Percentiles rank a stretch among this genome's conserved stretches.
Evolutionary conservation across 2,329 filamentous ascomycete genomes (phyloP).

Genomic region (Iodosphaeria phyllophila): DNA sequence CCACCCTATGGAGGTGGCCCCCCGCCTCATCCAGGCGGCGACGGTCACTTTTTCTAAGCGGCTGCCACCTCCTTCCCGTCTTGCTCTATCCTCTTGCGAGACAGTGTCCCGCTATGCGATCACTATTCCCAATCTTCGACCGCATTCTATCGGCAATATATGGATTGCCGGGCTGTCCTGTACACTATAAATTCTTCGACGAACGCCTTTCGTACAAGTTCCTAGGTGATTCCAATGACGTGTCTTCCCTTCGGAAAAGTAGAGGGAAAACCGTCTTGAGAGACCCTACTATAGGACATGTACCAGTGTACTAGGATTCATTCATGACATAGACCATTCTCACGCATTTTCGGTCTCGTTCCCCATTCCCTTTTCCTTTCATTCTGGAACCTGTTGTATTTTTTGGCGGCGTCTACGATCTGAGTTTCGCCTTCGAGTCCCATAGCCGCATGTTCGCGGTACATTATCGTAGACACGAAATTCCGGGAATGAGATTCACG

Average conservation of each 20-base stretch:
- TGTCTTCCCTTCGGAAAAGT: no score
- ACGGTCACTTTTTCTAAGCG: constrained; percentile 13
- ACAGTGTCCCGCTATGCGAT: no score
- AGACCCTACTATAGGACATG: no score
- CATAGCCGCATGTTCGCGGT: not conserved
- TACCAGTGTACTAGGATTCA: constrained; percentile 11
- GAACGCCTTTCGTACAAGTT: constrained; percentile 6
- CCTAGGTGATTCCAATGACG: no score
- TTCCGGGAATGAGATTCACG: no score
- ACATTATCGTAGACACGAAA: not conserved
- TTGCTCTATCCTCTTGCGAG: no score
- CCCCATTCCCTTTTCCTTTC: constrained; percentile 3
- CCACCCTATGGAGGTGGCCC: constrained; percentile 10
- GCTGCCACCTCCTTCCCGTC: no score
- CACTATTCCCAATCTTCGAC: no score
- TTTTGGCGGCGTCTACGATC: not conserved
- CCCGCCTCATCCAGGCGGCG: constrained; percentile 5
- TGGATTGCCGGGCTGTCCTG: constrained; percentile 10
- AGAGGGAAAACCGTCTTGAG: no score
- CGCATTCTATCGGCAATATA: no score
- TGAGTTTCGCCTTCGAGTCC: not conserved
- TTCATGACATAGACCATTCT: constrained; percentile 12
- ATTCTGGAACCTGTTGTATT: not conserved
- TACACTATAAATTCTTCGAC: constrained; percentile 14
- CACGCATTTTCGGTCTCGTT: constrained; percentile 7